phyloP scores from a whole-genome alignment of 345 rosid genomes.

The Conringia planisiliqua region DNA sequence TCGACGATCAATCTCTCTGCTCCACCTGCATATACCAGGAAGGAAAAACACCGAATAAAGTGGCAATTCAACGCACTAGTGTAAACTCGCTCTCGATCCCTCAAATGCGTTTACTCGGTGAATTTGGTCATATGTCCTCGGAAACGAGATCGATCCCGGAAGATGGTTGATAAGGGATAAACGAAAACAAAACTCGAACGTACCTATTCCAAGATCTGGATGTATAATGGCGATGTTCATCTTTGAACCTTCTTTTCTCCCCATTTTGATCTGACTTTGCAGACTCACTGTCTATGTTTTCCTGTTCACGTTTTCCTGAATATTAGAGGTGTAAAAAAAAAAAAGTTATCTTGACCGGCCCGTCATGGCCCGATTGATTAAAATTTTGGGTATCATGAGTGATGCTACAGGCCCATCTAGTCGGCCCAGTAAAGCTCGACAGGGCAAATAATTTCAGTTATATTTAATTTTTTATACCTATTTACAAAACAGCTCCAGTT shows the following conservation, averaged over 20 bases:
- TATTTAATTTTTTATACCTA: background rate
- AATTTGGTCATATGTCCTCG: background rate
- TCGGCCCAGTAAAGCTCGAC: background rate
- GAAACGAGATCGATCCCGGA: slow-evolving; percentile 1
- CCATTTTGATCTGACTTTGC: slow-evolving; percentile 40
- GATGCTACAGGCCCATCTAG: background rate
- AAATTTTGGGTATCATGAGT: background rate
- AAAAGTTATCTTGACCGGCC: background rate
- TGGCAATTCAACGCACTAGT: background rate
- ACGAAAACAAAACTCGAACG: background rate
- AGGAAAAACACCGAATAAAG: background rate
- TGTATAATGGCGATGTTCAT: slow-evolving; percentile 73
- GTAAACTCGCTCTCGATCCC: background rate
- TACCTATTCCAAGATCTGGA: slow-evolving; percentile 92
- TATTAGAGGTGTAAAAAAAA: background rate
- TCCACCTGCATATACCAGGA: slow-evolving; percentile 53
- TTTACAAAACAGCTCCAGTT: background rate
- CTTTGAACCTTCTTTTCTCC: slow-evolving; percentile 39
- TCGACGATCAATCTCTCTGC: slow-evolving; percentile 95
- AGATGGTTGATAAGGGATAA: background rate
- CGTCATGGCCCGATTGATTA: background rate
- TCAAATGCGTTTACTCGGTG: background rate
- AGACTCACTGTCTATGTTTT: background rate
- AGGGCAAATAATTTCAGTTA: background rate
- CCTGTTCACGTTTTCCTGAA: background rate